A percentile compares a stretch with the other conserved stretches of the same genome.
Conservation (phyloP, 768 basidiomycete genomes). For the Russula compacta region DNA sequence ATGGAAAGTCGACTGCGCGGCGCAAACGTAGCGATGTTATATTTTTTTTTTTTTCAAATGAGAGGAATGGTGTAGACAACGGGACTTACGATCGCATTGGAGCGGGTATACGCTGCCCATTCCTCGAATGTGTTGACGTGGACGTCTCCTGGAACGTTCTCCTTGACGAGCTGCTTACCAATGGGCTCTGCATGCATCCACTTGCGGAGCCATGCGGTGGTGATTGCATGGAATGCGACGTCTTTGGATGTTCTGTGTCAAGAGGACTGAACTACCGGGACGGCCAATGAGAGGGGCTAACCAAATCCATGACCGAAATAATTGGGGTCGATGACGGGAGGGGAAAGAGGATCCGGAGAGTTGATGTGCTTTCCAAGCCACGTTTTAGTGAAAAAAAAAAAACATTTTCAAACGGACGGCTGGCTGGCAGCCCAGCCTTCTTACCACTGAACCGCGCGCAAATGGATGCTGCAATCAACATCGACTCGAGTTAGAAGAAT, state of each 20-base stretch:
- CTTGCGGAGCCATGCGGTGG: slow-evolving; percentile 18
- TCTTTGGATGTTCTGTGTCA: slow-evolving; percentile 17
- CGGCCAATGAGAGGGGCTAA: not conserved
- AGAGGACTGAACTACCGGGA: not conserved
- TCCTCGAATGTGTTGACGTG: slow-evolving; percentile 14
- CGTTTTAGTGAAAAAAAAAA: not conserved
- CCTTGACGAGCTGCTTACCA: slow-evolving; percentile 2
- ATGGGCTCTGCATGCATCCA: slow-evolving; percentile 19
- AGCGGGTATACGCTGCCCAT: slow-evolving; percentile 13
- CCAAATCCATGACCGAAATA: slow-evolving; percentile 27
- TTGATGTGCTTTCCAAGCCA: slow-evolving; percentile 23
- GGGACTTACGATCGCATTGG: slow-evolving; percentile 13
- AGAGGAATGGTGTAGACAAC: not conserved
- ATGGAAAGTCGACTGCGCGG: slow-evolving; percentile 16
- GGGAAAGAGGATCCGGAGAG: slow-evolving; percentile 27
- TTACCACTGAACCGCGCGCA: slow-evolving; percentile 16
- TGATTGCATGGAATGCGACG: slow-evolving; percentile 28
- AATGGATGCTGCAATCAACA: slow-evolving; percentile 7
- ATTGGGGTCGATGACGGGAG: slow-evolving; percentile 36
- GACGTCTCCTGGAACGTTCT: slow-evolving; percentile 9
- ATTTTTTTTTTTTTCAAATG: not conserved
- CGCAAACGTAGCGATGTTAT: not conserved
- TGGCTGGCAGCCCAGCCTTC: not conserved
- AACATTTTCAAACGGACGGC: not conserved
- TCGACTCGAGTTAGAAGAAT: not conserved